phyloP scores from a whole-genome alignment of 768 basidiomycete genomes.

The Termitomyces sp. region DNA sequence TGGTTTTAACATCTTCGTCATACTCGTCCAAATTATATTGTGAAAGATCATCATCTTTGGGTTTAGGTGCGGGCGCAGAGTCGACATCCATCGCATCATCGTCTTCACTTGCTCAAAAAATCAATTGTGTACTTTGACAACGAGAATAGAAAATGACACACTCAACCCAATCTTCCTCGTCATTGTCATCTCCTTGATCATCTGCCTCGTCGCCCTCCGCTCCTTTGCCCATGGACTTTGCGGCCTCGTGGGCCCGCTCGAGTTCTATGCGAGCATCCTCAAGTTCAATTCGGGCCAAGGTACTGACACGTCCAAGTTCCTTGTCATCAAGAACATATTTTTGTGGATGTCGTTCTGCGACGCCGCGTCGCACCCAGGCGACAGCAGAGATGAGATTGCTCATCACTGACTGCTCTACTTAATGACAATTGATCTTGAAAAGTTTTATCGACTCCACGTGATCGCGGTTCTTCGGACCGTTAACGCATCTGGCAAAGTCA shows the following conservation, averaged over 20 bases:
- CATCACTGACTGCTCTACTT: conserved; percentile 32
- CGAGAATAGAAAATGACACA: conserved; percentile 39
- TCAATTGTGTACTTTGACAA: conserved; percentile 2
- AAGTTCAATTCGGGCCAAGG: conserved; percentile 79
- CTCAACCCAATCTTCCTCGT: conserved; percentile 79
- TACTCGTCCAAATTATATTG: conserved; percentile 91
- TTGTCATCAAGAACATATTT: conserved; percentile 89
- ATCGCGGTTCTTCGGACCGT: conserved; percentile 8
- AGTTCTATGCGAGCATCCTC: conserved; percentile 88
- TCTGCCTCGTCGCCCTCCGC: conserved; percentile 63
- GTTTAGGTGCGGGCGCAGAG: conserved; percentile 24
- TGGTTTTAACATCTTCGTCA: conserved; percentile 61
- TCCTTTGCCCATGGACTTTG: conserved; percentile 62
- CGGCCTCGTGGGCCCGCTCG: conserved; percentile 73
- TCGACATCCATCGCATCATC: conserved; percentile 62
- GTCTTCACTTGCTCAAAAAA: conserved; percentile 25
- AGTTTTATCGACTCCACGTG: conserved; percentile 15
- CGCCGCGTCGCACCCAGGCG: conserved; percentile 80
- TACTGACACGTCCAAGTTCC: conserved; percentile 86
- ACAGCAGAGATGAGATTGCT: conserved; percentile 72
- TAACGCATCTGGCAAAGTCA: too few relatives aligned
- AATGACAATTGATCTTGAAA: conserved; percentile 1
- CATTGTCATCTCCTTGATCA: conserved; percentile 45
- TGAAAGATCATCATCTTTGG: conserved; percentile 60
- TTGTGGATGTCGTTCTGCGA: conserved; percentile 64